Percentiles rank a stretch among this genome's conserved stretches.
Conservation (phyloP, 306 rosid genomes). For the Potentilla sterilis region DNA sequence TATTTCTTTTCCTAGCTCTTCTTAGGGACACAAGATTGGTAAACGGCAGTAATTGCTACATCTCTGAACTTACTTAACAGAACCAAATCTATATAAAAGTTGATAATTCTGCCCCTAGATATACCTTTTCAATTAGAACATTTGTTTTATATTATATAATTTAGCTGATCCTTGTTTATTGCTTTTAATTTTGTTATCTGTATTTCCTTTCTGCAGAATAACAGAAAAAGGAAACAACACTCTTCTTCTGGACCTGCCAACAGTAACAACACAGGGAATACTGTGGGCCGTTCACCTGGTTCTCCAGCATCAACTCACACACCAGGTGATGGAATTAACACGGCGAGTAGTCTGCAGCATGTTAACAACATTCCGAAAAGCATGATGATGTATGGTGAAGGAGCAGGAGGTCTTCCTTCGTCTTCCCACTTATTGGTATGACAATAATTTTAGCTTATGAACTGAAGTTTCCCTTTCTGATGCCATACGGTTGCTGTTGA, state of each 20-base stretch:
- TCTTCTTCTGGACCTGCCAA: conserved; percentile 91
- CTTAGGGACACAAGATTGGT: conserved; percentile 9
- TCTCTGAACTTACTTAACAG: conserved; percentile 5
- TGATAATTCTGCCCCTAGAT: conserved; percentile 7
- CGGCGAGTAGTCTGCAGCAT: conserved; percentile 69
- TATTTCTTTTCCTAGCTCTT: conserved; percentile 5
- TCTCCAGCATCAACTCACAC: conserved; percentile 93
- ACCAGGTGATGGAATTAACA: conserved; percentile 79
- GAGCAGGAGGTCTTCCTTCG: conserved; percentile 71
- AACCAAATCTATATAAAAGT: background rate
- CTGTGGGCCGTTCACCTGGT: conserved; percentile 77
- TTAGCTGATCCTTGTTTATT: conserved; percentile 22
- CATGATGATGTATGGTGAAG: conserved; percentile 78
- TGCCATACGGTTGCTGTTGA: conserved; percentile 17
- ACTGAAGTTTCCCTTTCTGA: conserved; percentile 17
- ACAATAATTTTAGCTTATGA: conserved; percentile 9
- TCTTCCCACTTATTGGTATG: conserved; percentile 90
- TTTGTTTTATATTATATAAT: conserved; percentile 3
- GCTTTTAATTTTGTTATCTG: background rate
- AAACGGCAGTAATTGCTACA: background rate
- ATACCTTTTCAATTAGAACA: conserved; percentile 18
- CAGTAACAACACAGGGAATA: conserved; percentile 91
- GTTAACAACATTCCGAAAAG: conserved; percentile 64
- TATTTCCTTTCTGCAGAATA: conserved; percentile 45
- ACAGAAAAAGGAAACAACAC: conserved; percentile 90